Evolutionary conservation across 106 monocot genomes (phyloP).

Genomic region (Allium cepa): DNA sequence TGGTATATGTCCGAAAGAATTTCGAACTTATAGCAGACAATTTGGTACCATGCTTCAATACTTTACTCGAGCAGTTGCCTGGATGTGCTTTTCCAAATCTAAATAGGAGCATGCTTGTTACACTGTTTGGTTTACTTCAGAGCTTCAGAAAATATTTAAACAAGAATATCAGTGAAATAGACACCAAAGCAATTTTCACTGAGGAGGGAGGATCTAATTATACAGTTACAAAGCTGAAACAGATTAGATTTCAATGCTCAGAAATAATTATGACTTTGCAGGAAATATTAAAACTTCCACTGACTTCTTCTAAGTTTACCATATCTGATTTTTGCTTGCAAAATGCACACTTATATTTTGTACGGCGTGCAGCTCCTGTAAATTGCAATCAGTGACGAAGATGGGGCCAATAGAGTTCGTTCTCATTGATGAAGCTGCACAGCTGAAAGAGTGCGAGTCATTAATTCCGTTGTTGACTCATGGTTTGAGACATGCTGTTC

Average conservation of each 20-base stretch:
- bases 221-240: constrained; percentile 1
- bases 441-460: constrained; percentile 60
- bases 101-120: constrained; percentile 1
- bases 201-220: not conserved
- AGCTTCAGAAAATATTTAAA: not conserved
- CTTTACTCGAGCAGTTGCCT: constrained; percentile 22
- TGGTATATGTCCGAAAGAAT: constrained; percentile 19
- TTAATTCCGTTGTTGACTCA: constrained; percentile 40
- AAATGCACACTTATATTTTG: constrained; percentile 15
- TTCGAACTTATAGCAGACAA: not conserved
- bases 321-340: constrained; percentile 17
- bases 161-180: not conserved
- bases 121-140: constrained; percentile 3
- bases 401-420: constrained; percentile 13
- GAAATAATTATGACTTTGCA: constrained; percentile 11
- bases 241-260: constrained; percentile 17
- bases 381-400: constrained; percentile 4
- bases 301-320: constrained; percentile 3
- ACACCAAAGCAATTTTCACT: not conserved
- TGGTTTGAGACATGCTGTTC: constrained; percentile 34
- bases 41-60: constrained; percentile 8
- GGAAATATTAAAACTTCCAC: constrained; percentile 5
- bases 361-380: constrained; percentile 24
- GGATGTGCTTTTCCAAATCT: not conserved
- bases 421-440: constrained; percentile 29